phyloP scores from a whole-genome alignment of 495 filamentous ascomycete species.

The Clohesyomyces aquaticus region DNA sequence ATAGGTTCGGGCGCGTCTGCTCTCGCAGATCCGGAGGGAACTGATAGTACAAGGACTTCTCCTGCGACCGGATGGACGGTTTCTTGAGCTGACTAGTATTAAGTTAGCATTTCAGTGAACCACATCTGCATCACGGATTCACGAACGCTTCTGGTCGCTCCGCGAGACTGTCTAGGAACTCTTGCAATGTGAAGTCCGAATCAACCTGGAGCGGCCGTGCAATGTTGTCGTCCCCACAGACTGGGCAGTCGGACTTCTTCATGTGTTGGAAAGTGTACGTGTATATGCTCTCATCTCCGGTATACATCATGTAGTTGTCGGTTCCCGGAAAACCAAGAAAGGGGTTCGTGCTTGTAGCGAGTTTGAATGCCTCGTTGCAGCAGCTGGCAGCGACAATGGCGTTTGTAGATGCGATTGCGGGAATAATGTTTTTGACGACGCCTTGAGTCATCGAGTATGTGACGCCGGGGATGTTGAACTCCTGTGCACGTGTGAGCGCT shows the following conservation, averaged over 20 bases:
- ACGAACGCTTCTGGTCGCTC: conserved; percentile 72
- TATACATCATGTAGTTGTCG: conserved; percentile 99
- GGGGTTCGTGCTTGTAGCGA: conserved; percentile 79
- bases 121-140: not conserved
- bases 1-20: conserved; percentile 79
- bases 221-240: conserved; percentile 72
- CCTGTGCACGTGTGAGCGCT: conserved; percentile 73
- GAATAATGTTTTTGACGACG: conserved; percentile 99
- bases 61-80: conserved; percentile 80
- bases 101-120: conserved; percentile 58
- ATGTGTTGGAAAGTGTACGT: conserved; percentile 95
- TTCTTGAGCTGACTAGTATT: conserved; percentile 63
- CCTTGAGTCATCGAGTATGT: conserved; percentile 98
- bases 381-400: conserved; percentile 93
- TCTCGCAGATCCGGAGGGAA: conserved; percentile 78
- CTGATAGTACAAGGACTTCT: conserved; percentile 86
- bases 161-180: conserved; percentile 84
- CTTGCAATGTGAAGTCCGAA: conserved; percentile 71
- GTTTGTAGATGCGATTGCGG: conserved; percentile 97
- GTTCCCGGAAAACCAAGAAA: conserved; percentile 57
- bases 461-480: conserved; percentile 91
- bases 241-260: conserved; percentile 89
- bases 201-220: conserved; percentile 74
- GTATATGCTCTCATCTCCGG: conserved; percentile 90
- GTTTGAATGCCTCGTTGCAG: conserved; percentile 96